Evolutionary conservation across 805 yeast genomes (phyloP), one percentile per base, ranked within the genome.

Genomic region (Saccharomycopsis microspora): DNA sequence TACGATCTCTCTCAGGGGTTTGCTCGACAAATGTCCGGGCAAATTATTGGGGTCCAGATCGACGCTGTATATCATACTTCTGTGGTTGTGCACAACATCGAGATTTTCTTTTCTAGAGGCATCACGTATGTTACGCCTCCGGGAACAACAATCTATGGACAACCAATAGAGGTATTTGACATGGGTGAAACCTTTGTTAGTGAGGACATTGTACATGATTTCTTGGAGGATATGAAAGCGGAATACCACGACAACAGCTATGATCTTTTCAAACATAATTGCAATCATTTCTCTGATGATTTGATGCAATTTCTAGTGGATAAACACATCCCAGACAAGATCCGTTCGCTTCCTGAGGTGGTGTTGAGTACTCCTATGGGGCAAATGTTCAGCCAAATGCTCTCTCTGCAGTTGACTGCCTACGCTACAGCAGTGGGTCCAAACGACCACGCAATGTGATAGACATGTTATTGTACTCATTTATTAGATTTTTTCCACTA

Each of bases 31-130:
- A 65, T 73, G 54, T 67, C 81, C 4, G 71, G 67, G 11, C 66
- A 68, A 60, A 56, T 80, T 5, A 59, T 80, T 1, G 86, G 85
- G 4, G 57, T 61, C n/a, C 56, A 59, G 5, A 58, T 77, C 5
- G 84, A 80, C 32, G 87, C 85, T 9, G 70, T 80, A 5, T 82
- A 80, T 68, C 87, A 80, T 59, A 80, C 85, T 0, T 69, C 78
- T 2, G 73, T 78, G 1, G 78, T 77, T 7, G 67, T 74, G 19
- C 66, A 69, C 54, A 72, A 68, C n/a, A 65, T 64, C 45, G 87
- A 80, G 55, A 68, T 72, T 53, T 80, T 71, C 56, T 78, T 75
- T 45, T 83, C 81, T 49, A 71, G 70, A 38, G 85, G 85, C 10
- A 76, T 82, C 41, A 64, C 68, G 35, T 66, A 64, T 35, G 54